phyloP scores from a whole-genome alignment of 2,329 filamentous ascomycete species.

The Penicillium brevicompactum region DNA sequence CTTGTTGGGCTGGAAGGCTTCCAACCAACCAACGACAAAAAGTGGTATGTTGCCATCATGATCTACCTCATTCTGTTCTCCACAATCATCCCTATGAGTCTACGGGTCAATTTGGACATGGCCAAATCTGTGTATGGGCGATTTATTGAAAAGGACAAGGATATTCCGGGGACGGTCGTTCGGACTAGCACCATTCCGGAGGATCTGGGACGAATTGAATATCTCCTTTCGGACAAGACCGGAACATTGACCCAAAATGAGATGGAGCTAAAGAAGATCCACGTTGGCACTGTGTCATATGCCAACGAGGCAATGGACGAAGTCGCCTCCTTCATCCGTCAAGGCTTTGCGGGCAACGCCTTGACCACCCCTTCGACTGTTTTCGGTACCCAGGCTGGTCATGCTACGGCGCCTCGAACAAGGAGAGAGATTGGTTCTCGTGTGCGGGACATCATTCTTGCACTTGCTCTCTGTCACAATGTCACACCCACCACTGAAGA shows the following conservation, averaged over 20 bases:
- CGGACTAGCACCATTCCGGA: slow-evolving; percentile 97
- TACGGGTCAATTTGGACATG: slow-evolving; percentile 95
- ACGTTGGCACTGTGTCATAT: slow-evolving; percentile 96
- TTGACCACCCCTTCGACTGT: slow-evolving; percentile 76
- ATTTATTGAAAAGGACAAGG: slow-evolving; percentile 89
- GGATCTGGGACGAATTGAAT: slow-evolving; percentile 92
- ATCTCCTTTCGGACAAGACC: slow-evolving; percentile 94
- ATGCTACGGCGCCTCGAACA: slow-evolving; percentile 71
- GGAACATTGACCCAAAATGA: slow-evolving; percentile 97
- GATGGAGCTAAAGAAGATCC: slow-evolving; percentile 99
- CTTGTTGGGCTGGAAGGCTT: slow-evolving; percentile 88
- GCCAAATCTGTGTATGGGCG: slow-evolving; percentile 95
- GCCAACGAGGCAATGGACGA: slow-evolving; percentile 99
- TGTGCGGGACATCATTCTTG: slow-evolving; percentile 89
- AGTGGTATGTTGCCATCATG: slow-evolving; percentile 97
- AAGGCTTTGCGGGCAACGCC: slow-evolving; percentile 67
- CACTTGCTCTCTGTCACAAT: slow-evolving; percentile 92
- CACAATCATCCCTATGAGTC: slow-evolving; percentile 96
- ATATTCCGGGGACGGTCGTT: slow-evolving; percentile 89
- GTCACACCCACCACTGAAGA: slow-evolving; percentile 91
- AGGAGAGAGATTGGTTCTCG: slow-evolving; percentile 90
- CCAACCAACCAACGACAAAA: slow-evolving; percentile 53
- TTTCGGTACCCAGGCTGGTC: slow-evolving; percentile 61
- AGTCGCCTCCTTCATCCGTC: slow-evolving; percentile 80
- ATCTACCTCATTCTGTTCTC: slow-evolving; percentile 97